Evolutionary conservation across 495 filamentous ascomycete genomes (phyloP), one percentile per base, ranked within the genome.

Genomic region (Opeltia flavorubescens): DNA sequence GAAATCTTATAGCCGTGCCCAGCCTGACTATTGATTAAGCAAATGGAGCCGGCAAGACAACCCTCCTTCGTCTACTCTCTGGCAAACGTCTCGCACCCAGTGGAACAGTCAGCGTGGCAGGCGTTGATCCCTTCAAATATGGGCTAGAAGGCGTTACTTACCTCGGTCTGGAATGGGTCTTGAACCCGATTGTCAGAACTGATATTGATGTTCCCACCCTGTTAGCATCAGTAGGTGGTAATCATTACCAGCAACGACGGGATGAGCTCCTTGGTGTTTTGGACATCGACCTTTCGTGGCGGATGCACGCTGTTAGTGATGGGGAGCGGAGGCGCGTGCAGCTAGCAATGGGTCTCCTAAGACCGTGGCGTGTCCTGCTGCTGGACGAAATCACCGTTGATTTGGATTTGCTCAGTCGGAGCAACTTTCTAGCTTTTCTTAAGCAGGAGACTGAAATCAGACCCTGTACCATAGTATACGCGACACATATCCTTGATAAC

Each of bases 321-420:
- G 91, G 91, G 17, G 91, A 99, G 66, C 66, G 91, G 4, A 70
- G 91, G 1, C 71, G 91, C 12, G 91, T 99, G 20, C 91, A 99
- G 68, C 67, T 99, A 20, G 86, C 88, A 13, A 96, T 99, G 91
- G 91, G 91, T 0, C 63, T 99, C 33, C 66, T 99, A 15, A 71
- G 89, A n/a, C 91, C 91, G 5, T 99, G 91, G 91, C 74, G 72
- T 24, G 80, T 95, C 4, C 64, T 99, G 33, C 66, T 99, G 53
- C 72, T 99, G 13, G 91, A 99, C 58, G 91, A 99, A 66, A 91
- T 99, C 53, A 99, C 91, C 2, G 93, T 99, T 4, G 91, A 99
- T 61, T 61, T 99, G 50, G 91, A 99, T 55, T 69, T 99, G 24
- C 71, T 95, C 49, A 83, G 75, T 26, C 71, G 91, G 11, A 75